These are phyloP conservation scores for Xenosphaeropsis pyriputrescens DNA, from an alignment of 2,329 filamentous ascomycete genomes.

Conservation along the genomic window DNA sequence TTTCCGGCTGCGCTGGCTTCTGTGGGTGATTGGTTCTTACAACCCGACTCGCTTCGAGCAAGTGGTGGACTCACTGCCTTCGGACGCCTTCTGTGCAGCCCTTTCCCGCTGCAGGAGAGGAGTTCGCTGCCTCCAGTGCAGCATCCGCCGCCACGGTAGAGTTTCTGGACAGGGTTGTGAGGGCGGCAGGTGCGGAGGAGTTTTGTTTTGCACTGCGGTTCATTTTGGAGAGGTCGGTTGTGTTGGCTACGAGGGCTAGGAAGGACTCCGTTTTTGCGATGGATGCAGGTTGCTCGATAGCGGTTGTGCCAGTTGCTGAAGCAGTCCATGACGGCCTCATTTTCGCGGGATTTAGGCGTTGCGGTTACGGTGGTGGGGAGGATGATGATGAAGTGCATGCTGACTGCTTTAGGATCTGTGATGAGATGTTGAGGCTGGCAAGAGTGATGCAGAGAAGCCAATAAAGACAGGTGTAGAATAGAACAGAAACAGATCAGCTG, in stretches of 20 bases:
- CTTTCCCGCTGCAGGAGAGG: constrained; percentile 1
- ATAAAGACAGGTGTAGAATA: constrained; percentile 3
- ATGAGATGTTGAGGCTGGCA: constrained; percentile 3
- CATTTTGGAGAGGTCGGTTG: constrained; percentile 19
- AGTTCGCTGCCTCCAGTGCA: constrained; percentile 15
- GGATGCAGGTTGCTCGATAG: constrained; percentile 18
- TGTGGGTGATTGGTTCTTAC: too few relatives aligned
- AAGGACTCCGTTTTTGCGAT: constrained; percentile 16
- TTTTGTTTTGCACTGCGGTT: constrained; percentile 22
- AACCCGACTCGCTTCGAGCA: too few relatives aligned
- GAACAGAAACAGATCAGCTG: constrained; percentile 10
- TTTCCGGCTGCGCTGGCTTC: too few relatives aligned
- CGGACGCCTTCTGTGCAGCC: neutral
- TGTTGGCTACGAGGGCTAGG: constrained; percentile 20
- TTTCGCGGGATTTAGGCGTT: too few relatives aligned
- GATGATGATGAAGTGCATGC: constrained; percentile 12
- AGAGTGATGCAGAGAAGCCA: neutral
- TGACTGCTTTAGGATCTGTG: constrained; percentile 4
- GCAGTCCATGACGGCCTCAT: constrained; percentile 12
- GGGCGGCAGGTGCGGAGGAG: constrained; percentile 15
- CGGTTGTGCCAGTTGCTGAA: constrained; percentile 10
- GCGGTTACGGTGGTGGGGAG: constrained; percentile 13
- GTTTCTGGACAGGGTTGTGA: constrained; percentile 20
- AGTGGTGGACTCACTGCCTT: too few relatives aligned
- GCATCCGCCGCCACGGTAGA: constrained; percentile 18